These are phyloP conservation scores for Cladosporium velox DNA, from an alignment of 2,329 filamentous ascomycete species.

Conservation along the genomic window DNA sequence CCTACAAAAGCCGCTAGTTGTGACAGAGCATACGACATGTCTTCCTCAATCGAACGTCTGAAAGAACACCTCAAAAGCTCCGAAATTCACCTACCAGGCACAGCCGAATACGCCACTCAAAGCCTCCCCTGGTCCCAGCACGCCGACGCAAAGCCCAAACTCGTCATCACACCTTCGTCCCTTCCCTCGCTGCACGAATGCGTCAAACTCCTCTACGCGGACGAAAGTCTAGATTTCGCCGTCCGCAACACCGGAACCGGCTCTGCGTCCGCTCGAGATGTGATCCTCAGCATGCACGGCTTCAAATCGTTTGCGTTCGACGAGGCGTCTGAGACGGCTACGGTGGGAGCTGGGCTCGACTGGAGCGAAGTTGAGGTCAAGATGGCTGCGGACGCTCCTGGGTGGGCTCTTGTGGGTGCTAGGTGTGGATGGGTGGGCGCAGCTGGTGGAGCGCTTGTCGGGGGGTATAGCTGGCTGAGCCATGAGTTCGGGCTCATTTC, in stretches of 20 bases:
- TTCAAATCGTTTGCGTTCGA: constrained; percentile 44
- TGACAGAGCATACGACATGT: constrained; percentile 3
- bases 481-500: constrained; percentile 42
- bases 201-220: constrained; percentile 37
- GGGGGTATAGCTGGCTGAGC: constrained; percentile 45
- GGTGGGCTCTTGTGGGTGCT: constrained; percentile 41
- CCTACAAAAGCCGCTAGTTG: neutral
- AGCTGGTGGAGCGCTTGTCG: constrained; percentile 40
- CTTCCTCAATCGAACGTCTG: constrained; percentile 10
- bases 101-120: constrained; percentile 24
- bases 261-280: constrained; percentile 41
- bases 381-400: constrained; percentile 39
- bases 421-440: constrained; percentile 45
- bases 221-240: constrained; percentile 40
- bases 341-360: constrained; percentile 40
- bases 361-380: constrained; percentile 43
- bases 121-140: constrained; percentile 38
- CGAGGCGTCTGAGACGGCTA: constrained; percentile 34
- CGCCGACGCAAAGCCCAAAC: constrained; percentile 37
- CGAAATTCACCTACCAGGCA: constrained; percentile 23
- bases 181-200: constrained; percentile 36
- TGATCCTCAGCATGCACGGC: constrained; percentile 41
- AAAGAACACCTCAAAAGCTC: constrained; percentile 14
- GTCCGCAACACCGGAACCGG: constrained; percentile 43
- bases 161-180: constrained; percentile 39